Percentiles rank a stretch among this genome's conserved stretches.
Evolutionary conservation across 306 rosid species (phyloP).

Genomic region (Datisca glomerata): DNA sequence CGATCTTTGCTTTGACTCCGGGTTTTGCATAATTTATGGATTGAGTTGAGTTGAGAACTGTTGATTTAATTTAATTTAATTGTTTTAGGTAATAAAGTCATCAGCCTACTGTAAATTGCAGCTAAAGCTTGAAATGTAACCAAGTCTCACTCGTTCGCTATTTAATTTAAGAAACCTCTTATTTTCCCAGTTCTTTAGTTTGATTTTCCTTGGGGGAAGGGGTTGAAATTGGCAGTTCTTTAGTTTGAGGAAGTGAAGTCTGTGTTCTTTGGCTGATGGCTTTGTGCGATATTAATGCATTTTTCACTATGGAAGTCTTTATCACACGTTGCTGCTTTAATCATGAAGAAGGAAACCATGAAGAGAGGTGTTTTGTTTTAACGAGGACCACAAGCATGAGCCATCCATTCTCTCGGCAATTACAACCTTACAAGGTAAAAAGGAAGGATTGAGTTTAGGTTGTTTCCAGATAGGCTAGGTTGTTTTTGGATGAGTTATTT

Average conservation of each 20-base stretch:
- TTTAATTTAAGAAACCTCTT: conserved; percentile 19
- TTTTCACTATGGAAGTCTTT: conserved; percentile 95
- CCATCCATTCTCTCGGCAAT: conserved; percentile 68
- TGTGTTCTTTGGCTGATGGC: background rate
- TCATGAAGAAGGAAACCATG: conserved; percentile 78
- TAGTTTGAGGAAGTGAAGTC: background rate
- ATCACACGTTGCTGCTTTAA: conserved; percentile 80
- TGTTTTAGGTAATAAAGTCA: conserved; percentile 25
- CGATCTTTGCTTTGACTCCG: conserved; percentile 12
- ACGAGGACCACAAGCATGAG: conserved; percentile 36
- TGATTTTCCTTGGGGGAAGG: conserved; percentile 15
- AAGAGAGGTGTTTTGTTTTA: conserved; percentile 32
- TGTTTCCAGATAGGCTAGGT: no score
- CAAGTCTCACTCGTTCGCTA: conserved; percentile 8
- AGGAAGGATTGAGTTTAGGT: no score
- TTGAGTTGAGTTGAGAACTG: no score
- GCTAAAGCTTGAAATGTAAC: conserved; percentile 23
- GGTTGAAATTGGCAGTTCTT: conserved; percentile 11
- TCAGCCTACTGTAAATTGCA: conserved; percentile 14
- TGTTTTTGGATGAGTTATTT: no score
- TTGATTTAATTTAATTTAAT: conserved; percentile 7
- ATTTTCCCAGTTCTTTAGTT: no score
- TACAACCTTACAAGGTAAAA: no score
- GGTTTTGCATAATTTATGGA: conserved; percentile 13
- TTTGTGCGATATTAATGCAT: conserved; percentile 51